A percentile compares a stretch with the other conserved stretches of the same genome.
Evolutionary conservation across 2,329 filamentous ascomycete genomes (phyloP).

Genomic region (Fusarium sp.): DNA sequence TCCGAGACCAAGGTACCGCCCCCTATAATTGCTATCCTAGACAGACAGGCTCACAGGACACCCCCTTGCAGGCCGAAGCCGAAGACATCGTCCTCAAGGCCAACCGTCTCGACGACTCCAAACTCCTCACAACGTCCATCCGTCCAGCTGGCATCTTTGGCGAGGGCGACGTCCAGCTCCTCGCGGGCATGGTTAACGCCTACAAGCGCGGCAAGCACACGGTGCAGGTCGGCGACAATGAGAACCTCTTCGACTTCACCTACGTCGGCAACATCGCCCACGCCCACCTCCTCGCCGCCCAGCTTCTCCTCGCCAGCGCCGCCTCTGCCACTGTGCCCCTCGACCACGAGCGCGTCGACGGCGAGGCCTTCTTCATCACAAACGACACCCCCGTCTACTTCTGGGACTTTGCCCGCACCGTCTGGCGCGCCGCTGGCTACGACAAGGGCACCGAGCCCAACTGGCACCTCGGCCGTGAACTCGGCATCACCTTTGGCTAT

Average conservation of each 20-base stretch:
- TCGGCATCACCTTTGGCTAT: slow-evolving; percentile 64
- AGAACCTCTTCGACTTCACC: slow-evolving; percentile 72
- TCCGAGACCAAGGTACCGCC: slow-evolving; percentile 83
- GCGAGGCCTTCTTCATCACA: slow-evolving; percentile 89
- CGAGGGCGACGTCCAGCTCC: slow-evolving; percentile 82
- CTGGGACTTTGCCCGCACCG: slow-evolving; percentile 84
- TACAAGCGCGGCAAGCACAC: slow-evolving; percentile 75
- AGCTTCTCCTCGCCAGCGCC: slow-evolving; percentile 72
- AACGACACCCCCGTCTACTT: slow-evolving; percentile 91
- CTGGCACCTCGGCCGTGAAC: slow-evolving; percentile 63
- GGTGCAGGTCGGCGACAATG: slow-evolving; percentile 80
- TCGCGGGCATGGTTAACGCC: slow-evolving; percentile 78
- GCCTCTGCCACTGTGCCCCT: slow-evolving; percentile 70
- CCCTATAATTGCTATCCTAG: neutral
- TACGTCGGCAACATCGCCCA: slow-evolving; percentile 74
- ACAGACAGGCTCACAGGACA: neutral
- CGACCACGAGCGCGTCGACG: slow-evolving; percentile 79
- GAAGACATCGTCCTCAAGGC: slow-evolving; percentile 83
- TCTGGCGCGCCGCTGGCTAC: slow-evolving; percentile 75
- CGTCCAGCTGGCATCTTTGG: slow-evolving; percentile 92
- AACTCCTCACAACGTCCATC: slow-evolving; percentile 81
- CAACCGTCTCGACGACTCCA: slow-evolving; percentile 68
- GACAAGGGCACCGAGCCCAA: slow-evolving; percentile 63
- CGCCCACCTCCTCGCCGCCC: slow-evolving; percentile 84
- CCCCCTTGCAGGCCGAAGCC: slow-evolving; percentile 70